Evolutionary conservation across 192 early-diverging fungal species (phyloP), one percentile per base, ranked within the genome.

Genomic region (Umbelopsis ramanniana): DNA sequence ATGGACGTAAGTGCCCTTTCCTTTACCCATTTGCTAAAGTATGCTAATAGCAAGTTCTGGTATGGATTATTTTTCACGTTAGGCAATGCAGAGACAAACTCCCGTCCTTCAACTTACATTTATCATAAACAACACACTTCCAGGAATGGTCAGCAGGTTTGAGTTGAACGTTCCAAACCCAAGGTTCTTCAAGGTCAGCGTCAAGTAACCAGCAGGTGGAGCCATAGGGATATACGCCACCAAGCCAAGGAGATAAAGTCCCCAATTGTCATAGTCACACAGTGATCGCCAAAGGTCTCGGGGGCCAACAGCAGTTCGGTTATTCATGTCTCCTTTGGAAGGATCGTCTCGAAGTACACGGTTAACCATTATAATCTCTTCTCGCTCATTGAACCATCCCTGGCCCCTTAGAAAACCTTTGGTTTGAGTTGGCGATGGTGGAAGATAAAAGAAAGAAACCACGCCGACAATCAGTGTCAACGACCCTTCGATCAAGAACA

Each of bases 341-440:
- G 83, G 85, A 46, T 89, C 88, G 48, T 88, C 88, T 7, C 82
- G 80, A 67, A 88, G 57, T 14, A 89, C 70, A n/a, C 88, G 81
- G 6, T 86, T 86, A 33, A 89, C 79, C 4, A 82, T 83, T 47
- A 89, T 86, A 14, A 72, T 45, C n/a, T 79, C 80, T 67, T 89
- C 77, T 15, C 82, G 81, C 26, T 89, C 87, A 9, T 72, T 79
- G 52, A 87, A 74, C 67, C 80, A 84, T 3, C 80, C 80, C 26
- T 68, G 21, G 29, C 77, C 77, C 14, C 80, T 71, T 5, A 81
- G 69, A 12, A 57, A 68, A 0, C 76, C 76, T 33, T 67, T 68
- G 0, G 84, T 82, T 8, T 68, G 53, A 0, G 67, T 77, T 5
- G 84, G 86, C 46, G 80, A 81, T n/a, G 79, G 70, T 11, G 86